Percentiles rank a stretch among this genome's conserved stretches.
Evolutionary conservation across 257 asterid species (phyloP).

Genomic region (Plantago major): DNA sequence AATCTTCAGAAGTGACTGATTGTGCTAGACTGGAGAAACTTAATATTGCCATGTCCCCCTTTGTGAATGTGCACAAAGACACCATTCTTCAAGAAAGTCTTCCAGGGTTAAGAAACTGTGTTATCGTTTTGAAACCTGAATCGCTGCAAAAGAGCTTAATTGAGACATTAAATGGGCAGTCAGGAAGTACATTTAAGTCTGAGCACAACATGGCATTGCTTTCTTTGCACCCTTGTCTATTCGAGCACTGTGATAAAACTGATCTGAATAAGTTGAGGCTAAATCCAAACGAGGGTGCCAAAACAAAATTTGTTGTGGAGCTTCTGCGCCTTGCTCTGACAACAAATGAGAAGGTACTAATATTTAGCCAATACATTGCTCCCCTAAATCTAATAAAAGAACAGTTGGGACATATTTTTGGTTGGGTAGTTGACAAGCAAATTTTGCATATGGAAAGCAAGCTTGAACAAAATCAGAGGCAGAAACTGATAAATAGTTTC

Average conservation of each 20-base stretch:
- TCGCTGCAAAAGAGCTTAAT: conserved; percentile 21
- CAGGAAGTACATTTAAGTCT: background rate
- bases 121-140: conserved; percentile 27
- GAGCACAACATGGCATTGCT: background rate
- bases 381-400: conserved; percentile 9
- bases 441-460: conserved; percentile 16
- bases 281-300: conserved; percentile 21
- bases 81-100: conserved; percentile 24
- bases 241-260: too few relatives aligned
- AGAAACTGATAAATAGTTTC: conserved; percentile 9
- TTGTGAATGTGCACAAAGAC: conserved; percentile 35
- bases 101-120: conserved; percentile 31
- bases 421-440: conserved; percentile 5
- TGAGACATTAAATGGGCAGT: background rate
- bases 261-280: too few relatives aligned
- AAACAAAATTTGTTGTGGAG: conserved; percentile 26
- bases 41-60: conserved; percentile 25
- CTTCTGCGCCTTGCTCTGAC: conserved; percentile 19
- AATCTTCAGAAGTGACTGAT: conserved; percentile 22
- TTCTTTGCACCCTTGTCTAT: conserved; percentile 2
- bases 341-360: conserved; percentile 21
- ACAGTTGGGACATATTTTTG: background rate
- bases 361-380: conserved; percentile 25
- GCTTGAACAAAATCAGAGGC: conserved; percentile 7
- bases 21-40: conserved; percentile 15